Evolutionary conservation across 331 rosid species (phyloP), one percentile per base, ranked within the genome.

Genomic region (Cydonia oblonga): DNA sequence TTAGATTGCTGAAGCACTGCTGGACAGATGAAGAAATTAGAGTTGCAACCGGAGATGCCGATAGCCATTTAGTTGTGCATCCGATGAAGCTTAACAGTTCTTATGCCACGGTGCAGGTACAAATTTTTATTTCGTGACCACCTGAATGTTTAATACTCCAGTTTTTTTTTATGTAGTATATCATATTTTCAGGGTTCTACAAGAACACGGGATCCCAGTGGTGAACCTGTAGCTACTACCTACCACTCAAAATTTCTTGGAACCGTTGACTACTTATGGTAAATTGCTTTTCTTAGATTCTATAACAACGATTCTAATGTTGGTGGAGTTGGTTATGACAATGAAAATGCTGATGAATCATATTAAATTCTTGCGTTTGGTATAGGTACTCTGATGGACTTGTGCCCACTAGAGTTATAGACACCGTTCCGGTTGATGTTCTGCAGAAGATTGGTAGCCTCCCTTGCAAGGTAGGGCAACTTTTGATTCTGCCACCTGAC

Each of bases 211-310:
- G 93, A 89, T 62, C 68, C 78, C 75, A 82, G 81, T 61, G 92
- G 88, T 38, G 98, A 93, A 77, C 97, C 97, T 66, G 22, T 83
- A 69, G 97, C 97, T 57, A 93, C 98, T 72, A 86, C 98, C 53
- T 93, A 87, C 77, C 46, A 40, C 15, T 11, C 46, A 11, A 40
- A 40, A 40, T 40, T 93, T 81, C 84, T 93, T 60, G 98, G 96
- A 67, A 89, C 98, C 56, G 97, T 89, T 53, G 98, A 93, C 84
- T 93, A 93, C 73, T 82, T 93, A 78, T 93, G 97, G 98, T 93
- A 86, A 83, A 59, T 78, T 66, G 71, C 61, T 63, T 54, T 70
- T 75, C 59, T 73, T 23, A 16, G 40, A 67, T 30, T 68, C 23
- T 73, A 23, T 13, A 64, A 57, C 12, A 32, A 69, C 60, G 49